Evolutionary conservation across 495 filamentous ascomycete species (phyloP).

Genomic region (Hypoxylon rickii): DNA sequence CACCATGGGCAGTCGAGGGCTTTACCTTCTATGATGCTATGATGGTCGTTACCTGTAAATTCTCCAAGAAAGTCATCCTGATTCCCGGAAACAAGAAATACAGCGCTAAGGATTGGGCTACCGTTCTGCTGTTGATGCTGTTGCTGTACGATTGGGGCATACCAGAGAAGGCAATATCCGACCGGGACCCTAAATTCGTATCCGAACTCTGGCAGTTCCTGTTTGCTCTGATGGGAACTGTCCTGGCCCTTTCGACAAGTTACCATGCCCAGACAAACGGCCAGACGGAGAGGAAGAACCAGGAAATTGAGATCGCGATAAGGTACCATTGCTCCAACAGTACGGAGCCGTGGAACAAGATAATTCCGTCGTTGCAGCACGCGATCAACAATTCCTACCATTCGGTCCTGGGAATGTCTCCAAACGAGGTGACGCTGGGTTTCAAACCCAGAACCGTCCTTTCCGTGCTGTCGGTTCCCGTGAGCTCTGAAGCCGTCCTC

Average conservation of each 20-base stretch:
- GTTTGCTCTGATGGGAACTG: neutral
- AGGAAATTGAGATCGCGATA: neutral
- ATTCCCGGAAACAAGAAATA: neutral
- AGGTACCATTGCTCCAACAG: neutral
- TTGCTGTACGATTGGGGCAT: neutral
- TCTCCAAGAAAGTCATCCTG: neutral
- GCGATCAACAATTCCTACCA: slow-evolving; percentile 5
- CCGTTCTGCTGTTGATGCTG: neutral
- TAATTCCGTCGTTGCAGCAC: slow-evolving; percentile 6
- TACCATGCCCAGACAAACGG: neutral
- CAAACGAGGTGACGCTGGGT: slow-evolving; percentile 4
- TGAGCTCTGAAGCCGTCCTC: neutral
- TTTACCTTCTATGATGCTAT: neutral
- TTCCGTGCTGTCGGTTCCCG: neutral
- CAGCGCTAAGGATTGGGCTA: neutral
- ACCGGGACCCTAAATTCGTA: neutral
- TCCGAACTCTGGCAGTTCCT: neutral
- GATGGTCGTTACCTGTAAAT: neutral
- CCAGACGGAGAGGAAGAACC: neutral
- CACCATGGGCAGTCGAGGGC: neutral
- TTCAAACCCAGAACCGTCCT: neutral
- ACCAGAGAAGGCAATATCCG: neutral
- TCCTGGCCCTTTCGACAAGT: neutral
- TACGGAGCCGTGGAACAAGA: neutral
- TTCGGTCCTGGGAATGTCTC: neutral